Percentiles rank a stretch among this genome's conserved stretches.
Conservation (phyloP, 2,329 filamentous ascomycete species). For the Drechslera avenae region DNA sequence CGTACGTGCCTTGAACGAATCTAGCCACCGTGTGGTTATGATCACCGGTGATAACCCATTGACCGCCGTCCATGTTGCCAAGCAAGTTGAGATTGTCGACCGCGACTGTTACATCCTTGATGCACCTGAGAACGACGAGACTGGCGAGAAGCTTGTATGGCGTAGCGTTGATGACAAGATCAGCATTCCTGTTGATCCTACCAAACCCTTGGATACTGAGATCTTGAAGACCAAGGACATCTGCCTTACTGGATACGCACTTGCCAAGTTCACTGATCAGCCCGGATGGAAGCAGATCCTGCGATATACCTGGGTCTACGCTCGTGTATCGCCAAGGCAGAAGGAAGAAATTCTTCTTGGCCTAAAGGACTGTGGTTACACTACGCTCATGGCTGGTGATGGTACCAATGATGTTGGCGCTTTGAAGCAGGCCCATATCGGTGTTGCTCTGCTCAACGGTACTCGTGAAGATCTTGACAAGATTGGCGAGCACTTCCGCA, state of each 20-base stretch:
- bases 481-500: constrained; percentile 91
- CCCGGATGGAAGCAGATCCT: constrained; percentile 76
- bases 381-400: constrained; percentile 97
- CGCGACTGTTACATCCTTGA: constrained; percentile 93
- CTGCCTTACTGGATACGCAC: constrained; percentile 92
- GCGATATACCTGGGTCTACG: constrained; percentile 95
- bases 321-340: constrained; percentile 96
- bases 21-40: constrained; percentile 98
- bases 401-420: constrained; percentile 98
- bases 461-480: constrained; percentile 87
- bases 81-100: constrained; percentile 96
- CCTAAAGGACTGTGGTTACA: constrained; percentile 95
- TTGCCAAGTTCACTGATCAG: constrained; percentile 86
- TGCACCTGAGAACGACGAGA: constrained; percentile 85
- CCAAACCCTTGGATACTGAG: constrained; percentile 76
- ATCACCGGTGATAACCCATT: constrained; percentile 98
- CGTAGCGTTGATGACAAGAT: constrained; percentile 90
- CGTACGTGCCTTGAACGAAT: constrained; percentile 97
- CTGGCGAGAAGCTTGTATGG: constrained; percentile 85
- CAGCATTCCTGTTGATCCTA: constrained; percentile 83
- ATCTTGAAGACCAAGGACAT: constrained; percentile 88
- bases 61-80: constrained; percentile 93
- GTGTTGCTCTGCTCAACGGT: constrained; percentile 93
- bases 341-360: constrained; percentile 98
- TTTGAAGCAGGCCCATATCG: constrained; percentile 96